Evolutionary conservation across 345 rosid genomes (phyloP), one percentile per base, ranked within the genome.

Genomic region (Moricandia moricandioides): DNA sequence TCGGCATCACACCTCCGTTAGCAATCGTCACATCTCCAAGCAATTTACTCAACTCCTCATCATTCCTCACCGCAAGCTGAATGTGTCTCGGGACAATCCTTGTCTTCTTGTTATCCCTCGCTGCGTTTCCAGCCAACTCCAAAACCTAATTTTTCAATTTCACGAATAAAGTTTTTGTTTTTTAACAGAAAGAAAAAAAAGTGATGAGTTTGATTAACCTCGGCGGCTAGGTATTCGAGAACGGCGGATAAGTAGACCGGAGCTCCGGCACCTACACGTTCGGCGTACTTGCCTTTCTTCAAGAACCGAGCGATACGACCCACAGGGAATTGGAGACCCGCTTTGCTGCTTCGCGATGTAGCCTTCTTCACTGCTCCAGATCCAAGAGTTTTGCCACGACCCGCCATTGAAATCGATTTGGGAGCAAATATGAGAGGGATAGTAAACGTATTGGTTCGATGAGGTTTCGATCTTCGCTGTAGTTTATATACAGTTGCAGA

Each of bases 161-260:
- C 24, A 21, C 24, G 2, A 21, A 21, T 21, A 0, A 21, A 2
- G 24, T 21, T 33, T 33, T 47, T 29, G 1, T 29, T 29, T 29
- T 29, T 47, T 47, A 8, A 30, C 9, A 5, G 6, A 30, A 40
- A 54, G 24, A 0, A 12, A 10, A 12, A 45, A 2, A 35, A 17
- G 27, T 27, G 8, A 40, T 2, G 49, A 12, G 16, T 1, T 29
- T n/a, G 56, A 16, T 49, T 49, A 67, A 93, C 98, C 91, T 93
- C 98, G 0, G 98, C 97, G n/a, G 98, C 98, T 2, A 93, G 97
- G 70, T 93, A 93, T 55, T 93, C 98, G 7, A 93, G 98, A 21
- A 93, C 98, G 55, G 98, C 97, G 16, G 98, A 91, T 0, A 93
- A 88, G 79, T 93, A 93, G 3, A 93, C 98, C 11, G 98, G 98